phyloP scores from a whole-genome alignment of 768 basidiomycete genomes.

The Dendrothele bispora region DNA sequence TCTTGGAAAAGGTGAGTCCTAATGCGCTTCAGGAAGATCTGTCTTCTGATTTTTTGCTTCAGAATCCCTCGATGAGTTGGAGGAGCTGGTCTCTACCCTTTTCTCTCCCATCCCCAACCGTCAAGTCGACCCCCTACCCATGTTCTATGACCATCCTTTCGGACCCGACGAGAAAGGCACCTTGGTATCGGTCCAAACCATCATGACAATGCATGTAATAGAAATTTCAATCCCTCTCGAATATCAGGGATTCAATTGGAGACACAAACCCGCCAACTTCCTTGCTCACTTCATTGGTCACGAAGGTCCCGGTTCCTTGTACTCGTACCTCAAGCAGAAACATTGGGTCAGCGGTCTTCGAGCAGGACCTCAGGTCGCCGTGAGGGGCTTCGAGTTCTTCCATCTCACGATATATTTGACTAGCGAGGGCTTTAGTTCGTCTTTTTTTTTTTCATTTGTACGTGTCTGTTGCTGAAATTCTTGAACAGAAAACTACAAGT shows the following conservation, averaged over 20 bases:
- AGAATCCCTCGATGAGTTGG: constrained; percentile 79
- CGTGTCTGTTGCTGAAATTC: constrained; percentile 9
- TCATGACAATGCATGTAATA: constrained; percentile 82
- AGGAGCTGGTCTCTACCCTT: constrained; percentile 56
- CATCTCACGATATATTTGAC: constrained; percentile 83
- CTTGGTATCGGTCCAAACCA: constrained; percentile 82
- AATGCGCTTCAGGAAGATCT: background rate
- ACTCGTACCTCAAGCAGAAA: constrained; percentile 86
- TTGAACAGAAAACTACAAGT: constrained; percentile 67
- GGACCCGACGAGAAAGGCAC: constrained; percentile 72
- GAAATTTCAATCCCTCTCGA: constrained; percentile 82
- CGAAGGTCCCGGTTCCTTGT: constrained; percentile 89
- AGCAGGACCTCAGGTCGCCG: constrained; percentile 68
- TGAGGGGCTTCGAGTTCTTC: constrained; percentile 86
- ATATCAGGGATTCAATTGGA: constrained; percentile 72
- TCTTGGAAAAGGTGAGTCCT: constrained; percentile 66
- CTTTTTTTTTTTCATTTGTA: constrained; percentile 5
- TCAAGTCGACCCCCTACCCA: constrained; percentile 56
- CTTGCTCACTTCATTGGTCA: constrained; percentile 85
- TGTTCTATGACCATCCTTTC: constrained; percentile 73
- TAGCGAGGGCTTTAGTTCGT: constrained; percentile 80
- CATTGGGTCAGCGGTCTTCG: constrained; percentile 82
- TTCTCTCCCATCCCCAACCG: constrained; percentile 77
- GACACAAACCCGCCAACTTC: constrained; percentile 75
- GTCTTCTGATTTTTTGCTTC: background rate